Base-by-base conservation (phyloP, 2,329 filamentous ascomycete genomes). In the Fusarium luffae region DNA sequence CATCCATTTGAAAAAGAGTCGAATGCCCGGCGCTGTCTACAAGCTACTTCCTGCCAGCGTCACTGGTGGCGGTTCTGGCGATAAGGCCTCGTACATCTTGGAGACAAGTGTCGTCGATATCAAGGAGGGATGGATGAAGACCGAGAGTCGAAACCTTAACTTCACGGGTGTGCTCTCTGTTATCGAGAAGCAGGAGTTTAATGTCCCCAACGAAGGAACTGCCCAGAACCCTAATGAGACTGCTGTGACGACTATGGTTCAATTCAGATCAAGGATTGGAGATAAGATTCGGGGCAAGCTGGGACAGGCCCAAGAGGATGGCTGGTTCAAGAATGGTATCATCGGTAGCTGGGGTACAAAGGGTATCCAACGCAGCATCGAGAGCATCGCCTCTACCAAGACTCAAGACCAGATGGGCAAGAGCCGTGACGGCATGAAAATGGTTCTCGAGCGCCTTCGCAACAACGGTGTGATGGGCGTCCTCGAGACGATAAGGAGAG, bases 161-260 rank as follows among this genome's bases (percentile, higher is more conserved):
- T 95, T 92, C 81, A 93, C 92, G 7, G 91, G 92, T 63, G 90
- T 96, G 19, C 81, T 96, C 41, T 92, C 89, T 49, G 92, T 96
- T 14, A 84, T 94, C 21, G 93, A 96, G 81, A 85, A 89, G 72
- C 93, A 96, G 77, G 82, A 87, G 59, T 96, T 93, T 79, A 85
- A 83, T 30, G 73, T 80, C 4, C 82, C 84, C 12, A 61, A 73
- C 27, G 72, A 77, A 7, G 65, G 71, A 8, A 70, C 75, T 19
- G 32, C 55, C 6, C 61, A 76, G 19, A 72, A 75, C 12, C 58
- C 76, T 11, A 76, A 78, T 18, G 82, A 80, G 68, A 94, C 92
- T 2, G 88, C 89, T 42, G 92, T 94, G 42, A 86, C 86, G 25
- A 93, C 91, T n/a, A 91, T 87, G 2, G 90, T 94, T 50, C 89